Evolutionary conservation across 2,329 filamentous ascomycete genomes (phyloP), one percentile per base, ranked within the genome.

Genomic region (Alternaria sp.): DNA sequence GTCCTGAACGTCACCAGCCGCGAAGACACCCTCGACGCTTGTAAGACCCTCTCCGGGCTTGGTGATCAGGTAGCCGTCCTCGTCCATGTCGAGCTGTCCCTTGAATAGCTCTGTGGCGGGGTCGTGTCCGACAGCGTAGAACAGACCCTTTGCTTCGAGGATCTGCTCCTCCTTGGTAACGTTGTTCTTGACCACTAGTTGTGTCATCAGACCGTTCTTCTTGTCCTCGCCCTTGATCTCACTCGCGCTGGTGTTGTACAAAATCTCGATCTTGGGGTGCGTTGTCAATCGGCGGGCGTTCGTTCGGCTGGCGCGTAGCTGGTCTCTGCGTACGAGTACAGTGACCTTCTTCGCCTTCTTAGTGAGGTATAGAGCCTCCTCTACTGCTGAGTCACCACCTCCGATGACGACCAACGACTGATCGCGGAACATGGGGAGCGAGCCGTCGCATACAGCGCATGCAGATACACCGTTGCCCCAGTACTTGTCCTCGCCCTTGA

Each of bases 391-490:
- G 81, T 99, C 95, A 72, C 95, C 95, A 64, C 95, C 96, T 64
- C 95, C 95, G 65, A 99, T 97, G 49, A 99, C 95, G 39, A 94
- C 92, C 54, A 99, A 84, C 8, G 91, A 94, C 85, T 97, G 96
- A 80, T 97, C 92, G 71, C 94, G 87, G 88, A 97, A 99, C 79
- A 99, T 97, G 60, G 95, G 95, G 45, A 98, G 90, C 49, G 93
- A 95, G 65, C 95, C 95, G 76, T 99, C 95, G 81, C 95, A 99
- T 48, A 99, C 95, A 33, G 95, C 95, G 80, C 95, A 99, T 49
- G 95, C 95, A 51, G 90, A 95, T 76, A 99, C 92, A 68, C 95
- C 95, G 78, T 91, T 95, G 78, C 97, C 93, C 96, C 96, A 99
- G 86, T 93, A 99, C 78, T 89, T 91, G 54, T 96, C 91, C 83